Conservation (phyloP, 2,329 filamentous ascomycete genomes). For the Cytospora leucostoma region DNA sequence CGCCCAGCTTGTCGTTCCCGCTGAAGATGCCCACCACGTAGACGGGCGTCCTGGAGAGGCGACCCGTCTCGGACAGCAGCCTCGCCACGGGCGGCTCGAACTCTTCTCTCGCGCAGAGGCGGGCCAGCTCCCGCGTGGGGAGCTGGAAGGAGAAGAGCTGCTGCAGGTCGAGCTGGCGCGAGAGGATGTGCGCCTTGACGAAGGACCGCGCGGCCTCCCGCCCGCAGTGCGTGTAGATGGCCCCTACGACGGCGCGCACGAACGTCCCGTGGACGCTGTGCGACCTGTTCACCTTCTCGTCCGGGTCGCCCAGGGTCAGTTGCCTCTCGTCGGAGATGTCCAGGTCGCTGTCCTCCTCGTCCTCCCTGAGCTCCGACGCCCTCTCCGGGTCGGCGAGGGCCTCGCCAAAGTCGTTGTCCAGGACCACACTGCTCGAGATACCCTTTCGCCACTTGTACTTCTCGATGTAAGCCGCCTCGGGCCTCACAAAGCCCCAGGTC, state of each 20-base stretch:
- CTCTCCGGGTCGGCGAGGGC: conserved; percentile 34
- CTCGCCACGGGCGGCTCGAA: conserved; percentile 87
- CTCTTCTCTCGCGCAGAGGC: conserved; percentile 83
- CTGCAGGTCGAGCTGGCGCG: conserved; percentile 73
- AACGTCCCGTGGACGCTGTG: conserved; percentile 60
- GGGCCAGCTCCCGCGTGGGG: conserved; percentile 79
- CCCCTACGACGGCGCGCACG: conserved; percentile 80
- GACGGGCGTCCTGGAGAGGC: conserved; percentile 80
- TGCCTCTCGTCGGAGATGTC: conserved; percentile 19
- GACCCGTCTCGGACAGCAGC: conserved; percentile 87
- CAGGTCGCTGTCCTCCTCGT: conserved; percentile 29
- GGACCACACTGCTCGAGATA: conserved; percentile 74
- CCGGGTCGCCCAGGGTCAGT: conserved; percentile 31
- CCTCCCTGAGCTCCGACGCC: conserved; percentile 32
- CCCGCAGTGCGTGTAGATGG: conserved; percentile 83
- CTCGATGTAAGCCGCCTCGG: conserved; percentile 49
- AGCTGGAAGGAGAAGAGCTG: conserved; percentile 81
- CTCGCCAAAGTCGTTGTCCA: conserved; percentile 85
- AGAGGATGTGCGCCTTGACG: conserved; percentile 80
- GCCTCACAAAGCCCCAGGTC: conserved; percentile 54
- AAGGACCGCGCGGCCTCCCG: conserved; percentile 78
- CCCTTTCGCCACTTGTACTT: conserved; percentile 64
- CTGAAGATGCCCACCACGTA: conserved; percentile 94
- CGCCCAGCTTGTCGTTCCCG: conserved; percentile 86
- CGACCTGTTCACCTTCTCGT: conserved; percentile 34